phyloP scores from a whole-genome alignment of 2,329 filamentous ascomycete species.

The Penicillium sp. region DNA sequence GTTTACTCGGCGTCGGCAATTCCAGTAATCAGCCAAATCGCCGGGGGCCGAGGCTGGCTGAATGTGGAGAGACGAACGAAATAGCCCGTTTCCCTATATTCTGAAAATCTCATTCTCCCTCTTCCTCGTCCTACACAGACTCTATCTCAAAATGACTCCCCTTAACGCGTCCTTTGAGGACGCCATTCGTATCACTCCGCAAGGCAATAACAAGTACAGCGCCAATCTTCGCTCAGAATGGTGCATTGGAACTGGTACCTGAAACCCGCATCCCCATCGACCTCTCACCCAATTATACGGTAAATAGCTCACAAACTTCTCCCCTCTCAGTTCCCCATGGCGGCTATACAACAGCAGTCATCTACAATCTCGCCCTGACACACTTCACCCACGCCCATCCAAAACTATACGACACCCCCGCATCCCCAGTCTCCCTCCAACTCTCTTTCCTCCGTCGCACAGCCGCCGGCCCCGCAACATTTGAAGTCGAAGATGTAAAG shows the following conservation, averaged over 20 bases:
- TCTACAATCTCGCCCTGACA: constrained; percentile 64
- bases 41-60: constrained; percentile 3
- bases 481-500: constrained; percentile 68
- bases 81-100: neutral
- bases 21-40: neutral
- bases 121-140: neutral
- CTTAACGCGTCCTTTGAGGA: constrained; percentile 44
- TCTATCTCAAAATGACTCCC: constrained; percentile 24
- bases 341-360: constrained; percentile 69
- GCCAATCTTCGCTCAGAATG: constrained; percentile 63
- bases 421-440: constrained; percentile 69
- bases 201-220: constrained; percentile 62
- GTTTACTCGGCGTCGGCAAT: constrained; percentile 1
- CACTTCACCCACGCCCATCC: constrained; percentile 67
- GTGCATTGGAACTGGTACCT: constrained; percentile 68
- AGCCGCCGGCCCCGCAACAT: constrained; percentile 60
- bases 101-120: neutral
- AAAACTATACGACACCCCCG: constrained; percentile 54
- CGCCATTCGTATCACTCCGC: constrained; percentile 45
- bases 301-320: constrained; percentile 11
- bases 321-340: constrained; percentile 69
- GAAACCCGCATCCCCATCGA: no score
- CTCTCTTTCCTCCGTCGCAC: constrained; percentile 71
- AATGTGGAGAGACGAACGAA: constrained; percentile 10
- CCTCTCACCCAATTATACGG: constrained; percentile 8